A percentile compares a stretch with the other conserved stretches of the same genome.
These are phyloP conservation scores for Scheffersomyces cryptocercus DNA, from an alignment of 1,139 yeast species.

Conservation along the genomic window DNA sequence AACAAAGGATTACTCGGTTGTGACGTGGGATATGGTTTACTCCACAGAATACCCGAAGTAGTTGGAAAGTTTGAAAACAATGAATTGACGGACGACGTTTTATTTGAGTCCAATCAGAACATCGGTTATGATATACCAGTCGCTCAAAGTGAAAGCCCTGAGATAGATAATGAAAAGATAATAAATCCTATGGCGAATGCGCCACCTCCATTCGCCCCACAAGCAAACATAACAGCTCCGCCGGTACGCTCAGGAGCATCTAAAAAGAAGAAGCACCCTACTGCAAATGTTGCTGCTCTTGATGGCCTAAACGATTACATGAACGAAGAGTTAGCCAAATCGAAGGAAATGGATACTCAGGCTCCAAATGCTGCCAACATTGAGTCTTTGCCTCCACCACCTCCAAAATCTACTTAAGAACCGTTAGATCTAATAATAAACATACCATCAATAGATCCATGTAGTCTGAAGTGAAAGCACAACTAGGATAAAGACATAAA, in stretches of 20 bases:
- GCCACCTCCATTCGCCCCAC: slow-evolving; percentile 13
- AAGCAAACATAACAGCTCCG: slow-evolving; percentile 17
- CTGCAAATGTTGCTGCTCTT: slow-evolving; percentile 20
- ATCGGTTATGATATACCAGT: slow-evolving; percentile 11
- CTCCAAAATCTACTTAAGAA: slow-evolving; percentile 11
- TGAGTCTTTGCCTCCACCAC: slow-evolving; percentile 32
- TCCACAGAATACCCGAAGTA: slow-evolving; percentile 81
- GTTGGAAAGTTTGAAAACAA: slow-evolving; percentile 47
- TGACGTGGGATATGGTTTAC: slow-evolving; percentile 89
- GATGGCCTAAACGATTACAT: slow-evolving; percentile 41
- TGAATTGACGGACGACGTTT: slow-evolving; percentile 36
- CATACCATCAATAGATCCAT: not conserved
- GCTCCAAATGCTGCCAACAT: slow-evolving; percentile 14
- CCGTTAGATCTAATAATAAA: not conserved
- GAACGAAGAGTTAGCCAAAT: slow-evolving; percentile 49
- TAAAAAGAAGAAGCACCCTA: slow-evolving; percentile 34
- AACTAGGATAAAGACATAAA: too few species aligned
- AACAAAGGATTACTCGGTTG: slow-evolving; percentile 82
- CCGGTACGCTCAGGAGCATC: slow-evolving; percentile 22
- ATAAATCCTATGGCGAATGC: slow-evolving; percentile 1
- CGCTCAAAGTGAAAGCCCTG: slow-evolving; percentile 2
- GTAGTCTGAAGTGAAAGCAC: not conserved
- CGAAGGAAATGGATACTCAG: slow-evolving; percentile 36
- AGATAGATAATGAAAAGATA: not conserved
- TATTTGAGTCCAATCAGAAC: slow-evolving; percentile 32